Evolutionary conservation across 495 filamentous ascomycete genomes (phyloP), one percentile per base, ranked within the genome.

Genomic region (Letharia lupina): DNA sequence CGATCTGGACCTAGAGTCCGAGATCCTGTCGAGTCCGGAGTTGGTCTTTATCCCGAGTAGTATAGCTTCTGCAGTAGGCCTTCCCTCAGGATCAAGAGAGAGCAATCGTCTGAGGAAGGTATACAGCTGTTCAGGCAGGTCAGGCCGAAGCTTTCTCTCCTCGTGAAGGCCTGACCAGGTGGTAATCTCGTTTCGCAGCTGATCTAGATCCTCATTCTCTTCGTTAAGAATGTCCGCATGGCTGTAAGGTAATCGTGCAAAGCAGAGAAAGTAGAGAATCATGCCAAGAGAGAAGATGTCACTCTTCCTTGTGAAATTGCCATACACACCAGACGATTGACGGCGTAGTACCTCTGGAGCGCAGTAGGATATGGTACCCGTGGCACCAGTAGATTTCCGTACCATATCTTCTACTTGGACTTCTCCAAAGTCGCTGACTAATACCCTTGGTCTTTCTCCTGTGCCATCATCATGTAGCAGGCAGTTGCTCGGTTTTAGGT

Each of bases 191-290:
- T 82, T 89, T 56, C 93, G 86, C 28, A 98, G 84, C 63, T 84
- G 79, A 67, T 96, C 92, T n/a, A 97, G 81, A 66, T 98, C 93
- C 72, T 98, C 95, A 58, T 89, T 84, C 70, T 98, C 95, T 75
- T 98, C 94, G 66, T 96, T 83, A 47, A 96, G 80, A 31, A 86
- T 77, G 70, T 97, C 91, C 42, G 92, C 93, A 71, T 87, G 88
- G 35, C 70, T 78, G 72, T 98, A 98, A 3, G 94, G 94, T 4
- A 98, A 83, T 11, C 89, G 82, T 0, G 89, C 90, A 73, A 98
- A 98, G 73, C 95, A 98, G 77, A 98, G 86, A 69, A 98, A 98
- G 75, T 98, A 95, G 6, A 98, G 83, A 56, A 98, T 97, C 94
- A 98, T 96, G 44, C 94, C 94, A 1, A 98, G 75, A 5, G 92